Percentiles rank a stretch among this genome's conserved stretches.
phyloP scores from a whole-genome alignment of 1,284 basidiomycete species.

The Malassezia vespertilionis region DNA sequence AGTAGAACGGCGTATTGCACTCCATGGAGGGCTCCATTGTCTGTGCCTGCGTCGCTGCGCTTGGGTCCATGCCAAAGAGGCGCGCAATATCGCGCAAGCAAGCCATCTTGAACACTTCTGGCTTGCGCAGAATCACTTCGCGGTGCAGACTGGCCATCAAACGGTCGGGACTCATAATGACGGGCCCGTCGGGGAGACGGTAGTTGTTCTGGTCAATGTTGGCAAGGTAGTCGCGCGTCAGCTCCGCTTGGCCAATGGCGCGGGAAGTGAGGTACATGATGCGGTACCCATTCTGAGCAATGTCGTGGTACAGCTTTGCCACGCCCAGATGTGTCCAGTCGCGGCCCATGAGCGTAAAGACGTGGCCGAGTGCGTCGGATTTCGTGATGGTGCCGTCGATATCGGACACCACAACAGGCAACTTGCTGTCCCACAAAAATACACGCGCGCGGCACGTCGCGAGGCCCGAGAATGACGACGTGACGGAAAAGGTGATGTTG shows the following conservation, averaged over 20 bases:
- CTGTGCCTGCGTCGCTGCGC: constrained; percentile 6
- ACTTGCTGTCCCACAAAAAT: constrained; percentile 86
- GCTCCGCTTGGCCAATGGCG: constrained; percentile 95
- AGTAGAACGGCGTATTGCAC: constrained; percentile 66
- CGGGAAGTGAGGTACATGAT: constrained; percentile 96
- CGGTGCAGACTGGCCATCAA: constrained; percentile 88
- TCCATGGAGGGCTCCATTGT: neutral
- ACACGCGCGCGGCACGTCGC: constrained; percentile 76
- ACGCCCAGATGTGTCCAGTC: constrained; percentile 99
- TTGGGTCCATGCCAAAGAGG: constrained; percentile 60
- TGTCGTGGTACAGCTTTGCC: constrained; percentile 95
- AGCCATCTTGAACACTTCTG: constrained; percentile 99
- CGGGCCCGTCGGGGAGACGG: constrained; percentile 89
- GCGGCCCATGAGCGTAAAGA: constrained; percentile 97
- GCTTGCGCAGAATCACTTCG: constrained; percentile 60
- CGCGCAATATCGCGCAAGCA: constrained; percentile 91
- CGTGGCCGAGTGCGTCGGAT: constrained; percentile 91
- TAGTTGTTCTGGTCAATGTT: constrained; percentile 92
- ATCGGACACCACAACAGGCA: constrained; percentile 85
- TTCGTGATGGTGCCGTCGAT: constrained; percentile 95
- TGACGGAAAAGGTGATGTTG: constrained; percentile 80
- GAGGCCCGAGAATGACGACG: constrained; percentile 67
- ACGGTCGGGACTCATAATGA: constrained; percentile 97
- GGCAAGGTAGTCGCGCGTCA: constrained; percentile 86
- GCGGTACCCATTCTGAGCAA: constrained; percentile 87